Base-by-base conservation (phyloP, 208 protist species). In the Acanthamoeba lenticulata region DNA sequence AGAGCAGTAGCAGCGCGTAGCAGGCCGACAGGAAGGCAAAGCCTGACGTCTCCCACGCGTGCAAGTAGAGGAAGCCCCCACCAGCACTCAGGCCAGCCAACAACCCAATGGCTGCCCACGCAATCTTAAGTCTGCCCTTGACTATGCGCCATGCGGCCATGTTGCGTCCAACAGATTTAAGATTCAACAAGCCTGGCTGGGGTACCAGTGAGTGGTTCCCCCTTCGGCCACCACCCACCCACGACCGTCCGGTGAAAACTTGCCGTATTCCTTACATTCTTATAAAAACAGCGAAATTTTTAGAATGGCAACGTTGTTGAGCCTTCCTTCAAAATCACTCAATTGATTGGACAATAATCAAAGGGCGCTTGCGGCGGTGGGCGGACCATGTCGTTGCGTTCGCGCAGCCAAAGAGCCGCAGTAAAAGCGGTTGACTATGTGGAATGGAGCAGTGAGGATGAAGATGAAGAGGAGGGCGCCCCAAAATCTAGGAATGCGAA, bases 381-480 rank as follows among this genome's bases (percentile, higher is more conserved):
- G 19, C 13, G 19, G 36, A 27, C 36, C 21, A 83, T 83, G 72
- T 83, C 72, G 72, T 83, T 83, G 42, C 72, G 72, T 27, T 44
- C 40, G 40, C 72, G 72, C 72, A 83, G 72, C 72, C 72, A 83
- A 52, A 19, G 72, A n/a, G 72, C 72, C 49, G 72, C 42, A 17
- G 27, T 55, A 15, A 83, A 83, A 36, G n/a, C 38, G 4, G 27
- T 83, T 1, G 72, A 83, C 42, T 83, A 83, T 49, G 72, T 83
- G 2, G 72, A 83, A 1, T 83, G 72, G 72, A 83, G 72, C 6
- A 83, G 40, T 7, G 72, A 83, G 34, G 72, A 83, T 6, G 72
- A 83, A 34, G 72, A 83, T 0, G 42, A 83, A 7, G 72, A 81
- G 24, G 67, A 9, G 21, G 69, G n/a, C 1, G 69, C 36, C 38